A percentile compares a stretch with the other conserved stretches of the same genome.
phyloP scores from a whole-genome alignment of 495 filamentous ascomycete genomes.

The Aspergillus olivimuriae region DNA sequence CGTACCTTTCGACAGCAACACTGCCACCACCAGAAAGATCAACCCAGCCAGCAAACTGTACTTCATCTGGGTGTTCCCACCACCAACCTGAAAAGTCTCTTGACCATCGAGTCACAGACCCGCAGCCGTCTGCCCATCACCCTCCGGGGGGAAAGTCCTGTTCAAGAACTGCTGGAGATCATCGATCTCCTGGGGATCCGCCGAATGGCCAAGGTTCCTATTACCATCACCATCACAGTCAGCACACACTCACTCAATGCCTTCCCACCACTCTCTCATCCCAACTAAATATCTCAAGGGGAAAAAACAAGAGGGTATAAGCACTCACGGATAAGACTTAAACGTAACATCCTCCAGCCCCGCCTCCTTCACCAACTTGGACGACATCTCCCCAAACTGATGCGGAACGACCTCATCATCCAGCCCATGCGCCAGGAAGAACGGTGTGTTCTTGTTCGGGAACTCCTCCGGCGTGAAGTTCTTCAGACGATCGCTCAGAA shows the following conservation, averaged over 20 bases:
- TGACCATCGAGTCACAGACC: slow-evolving; percentile 39
- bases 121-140: slow-evolving; percentile 51
- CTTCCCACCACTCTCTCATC: neutral
- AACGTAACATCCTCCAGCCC: slow-evolving; percentile 66
- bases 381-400: slow-evolving; percentile 60
- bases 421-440: slow-evolving; percentile 84
- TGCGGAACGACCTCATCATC: slow-evolving; percentile 64
- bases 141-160: slow-evolving; percentile 53
- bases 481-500: slow-evolving; percentile 65
- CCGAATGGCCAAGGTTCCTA: slow-evolving; percentile 68
- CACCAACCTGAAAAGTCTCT: neutral
- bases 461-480: slow-evolving; percentile 56
- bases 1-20: slow-evolving; percentile 43
- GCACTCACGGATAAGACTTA: slow-evolving; percentile 64
- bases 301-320: neutral
- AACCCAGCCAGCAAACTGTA: slow-evolving; percentile 31
- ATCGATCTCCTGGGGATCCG: slow-evolving; percentile 71
- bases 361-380: slow-evolving; percentile 53
- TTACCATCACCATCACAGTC: slow-evolving; percentile 12
- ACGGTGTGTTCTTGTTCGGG: slow-evolving; percentile 70
- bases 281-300: neutral
- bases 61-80: slow-evolving; percentile 14
- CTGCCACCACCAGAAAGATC: slow-evolving; percentile 45
- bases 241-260: neutral
- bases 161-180: slow-evolving; percentile 74